Evolutionary conservation across 805 yeast species (phyloP), one percentile per base, ranked within the genome.

Genomic region (Starmerella kuoi): DNA sequence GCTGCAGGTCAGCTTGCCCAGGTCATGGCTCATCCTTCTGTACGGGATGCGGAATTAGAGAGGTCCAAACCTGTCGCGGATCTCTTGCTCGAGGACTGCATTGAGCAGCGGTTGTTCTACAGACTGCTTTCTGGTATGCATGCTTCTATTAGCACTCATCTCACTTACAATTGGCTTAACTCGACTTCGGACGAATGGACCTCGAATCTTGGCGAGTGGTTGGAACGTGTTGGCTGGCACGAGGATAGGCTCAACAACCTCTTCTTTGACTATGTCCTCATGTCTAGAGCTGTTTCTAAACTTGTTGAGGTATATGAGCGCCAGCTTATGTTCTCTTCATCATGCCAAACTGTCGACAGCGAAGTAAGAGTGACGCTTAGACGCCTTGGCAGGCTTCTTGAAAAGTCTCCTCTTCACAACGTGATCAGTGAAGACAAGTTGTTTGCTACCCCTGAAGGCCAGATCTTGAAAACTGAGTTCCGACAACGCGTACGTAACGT

Each of bases 71-170:
- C 7, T 19, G 31, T 8, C 12, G 11, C 35, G 14, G 26, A 32
- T 5, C 37, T 41, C 8, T 45, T 40, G 5, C 69, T 61, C 23
- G 75, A 70, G 17, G 73, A 71, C 48, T 87, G 95, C 58, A 63
- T 79, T 34, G 97, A 93, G 55, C 88, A 88, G 63, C 77, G 84
- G 49, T 76, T 87, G 31, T 91, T 91, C 55, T 91, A 80, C 63
- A 73, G 91, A 51, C 63, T 91, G 40, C 70, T 91, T 19, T 79
- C 91, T 22, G 99, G 99, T 1, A 73, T 91, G 79, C 99, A 91
- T 58, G 85, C 95, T 2, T 83, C 95, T 2, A 85, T 91, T 47
- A 88, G 94, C 5, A 86, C 94, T 1, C 99, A 91, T 62, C 67
- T 91, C 47, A 74, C 94, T 15, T 82, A 81, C 57, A 96, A 88